phyloP scores from a whole-genome alignment of 2,329 filamentous ascomycete species.

The Herpotrichia juniperi region DNA sequence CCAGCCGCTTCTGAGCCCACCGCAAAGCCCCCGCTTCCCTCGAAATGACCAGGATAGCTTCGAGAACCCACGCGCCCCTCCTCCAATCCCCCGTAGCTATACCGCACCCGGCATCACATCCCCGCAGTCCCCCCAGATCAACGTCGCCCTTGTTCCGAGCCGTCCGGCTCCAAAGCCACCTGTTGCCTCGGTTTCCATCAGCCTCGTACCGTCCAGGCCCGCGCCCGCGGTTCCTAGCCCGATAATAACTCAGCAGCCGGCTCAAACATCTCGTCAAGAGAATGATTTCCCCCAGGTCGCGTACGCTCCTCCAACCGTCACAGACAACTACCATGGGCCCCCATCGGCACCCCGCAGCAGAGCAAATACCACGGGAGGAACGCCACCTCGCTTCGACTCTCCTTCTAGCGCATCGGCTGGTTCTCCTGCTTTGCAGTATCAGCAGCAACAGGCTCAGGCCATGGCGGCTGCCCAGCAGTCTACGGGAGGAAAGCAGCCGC shows the following conservation, averaged over 20 bases:
- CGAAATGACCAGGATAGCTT: constrained; percentile 92
- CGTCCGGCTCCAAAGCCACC: constrained; percentile 91
- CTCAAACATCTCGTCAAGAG: constrained; percentile 35
- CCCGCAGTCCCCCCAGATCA: constrained; percentile 47
- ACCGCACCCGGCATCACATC: constrained; percentile 52
- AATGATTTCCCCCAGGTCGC: constrained; percentile 50
- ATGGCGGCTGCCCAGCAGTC: constrained; percentile 80
- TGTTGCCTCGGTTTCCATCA: constrained; percentile 48
- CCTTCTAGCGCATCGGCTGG: constrained; percentile 44
- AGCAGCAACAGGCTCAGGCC: constrained; percentile 81
- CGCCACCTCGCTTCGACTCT: constrained; percentile 53
- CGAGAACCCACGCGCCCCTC: constrained; percentile 92
- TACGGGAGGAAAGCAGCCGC: constrained; percentile 54
- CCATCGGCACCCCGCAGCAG: constrained; percentile 49
- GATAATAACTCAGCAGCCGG: constrained; percentile 32
- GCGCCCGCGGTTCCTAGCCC: constrained; percentile 63
- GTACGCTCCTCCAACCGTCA: constrained; percentile 50
- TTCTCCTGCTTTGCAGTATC: constrained; percentile 67
- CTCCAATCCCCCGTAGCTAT: constrained; percentile 72
- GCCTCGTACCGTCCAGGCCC: constrained; percentile 62
- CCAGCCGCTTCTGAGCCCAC: constrained; percentile 72
- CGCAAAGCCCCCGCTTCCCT: constrained; percentile 84
- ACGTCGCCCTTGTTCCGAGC: constrained; percentile 71
- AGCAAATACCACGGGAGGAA: constrained; percentile 51
- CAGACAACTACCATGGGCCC: constrained; percentile 42